phyloP scores from a whole-genome alignment of 78 protist genomes.

The Dictyostelium capitatum region DNA sequence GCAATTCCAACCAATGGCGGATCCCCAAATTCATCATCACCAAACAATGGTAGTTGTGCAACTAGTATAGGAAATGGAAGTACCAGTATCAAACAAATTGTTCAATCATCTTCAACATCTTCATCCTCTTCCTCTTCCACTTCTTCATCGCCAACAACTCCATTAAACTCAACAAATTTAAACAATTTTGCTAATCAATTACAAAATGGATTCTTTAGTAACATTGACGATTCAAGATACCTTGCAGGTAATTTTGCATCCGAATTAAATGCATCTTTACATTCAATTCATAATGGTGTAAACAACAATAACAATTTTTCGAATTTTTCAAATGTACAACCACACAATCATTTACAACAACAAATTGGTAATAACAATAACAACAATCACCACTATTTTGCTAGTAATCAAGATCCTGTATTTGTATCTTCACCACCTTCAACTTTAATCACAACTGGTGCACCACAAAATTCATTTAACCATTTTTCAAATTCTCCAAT shows the following conservation, averaged over 20 bases:
- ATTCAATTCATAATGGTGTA: slow-evolving; percentile 10
- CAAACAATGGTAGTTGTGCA: not conserved
- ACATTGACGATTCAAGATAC: slow-evolving; percentile 11
- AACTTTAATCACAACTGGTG: not conserved
- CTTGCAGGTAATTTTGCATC: not conserved
- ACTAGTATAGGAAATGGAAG: not conserved
- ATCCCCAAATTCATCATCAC: slow-evolving; percentile 2
- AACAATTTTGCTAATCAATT: not conserved
- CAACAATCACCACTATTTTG: slow-evolving; percentile 15
- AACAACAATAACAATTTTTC: not conserved
- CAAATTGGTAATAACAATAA: not conserved
- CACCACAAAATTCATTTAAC: not conserved
- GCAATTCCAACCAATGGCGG: not conserved
- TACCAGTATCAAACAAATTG: not conserved
- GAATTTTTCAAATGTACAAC: slow-evolving; percentile 1
- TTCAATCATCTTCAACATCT: not conserved
- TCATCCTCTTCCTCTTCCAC: not conserved
- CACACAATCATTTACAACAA: not conserved
- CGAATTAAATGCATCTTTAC: slow-evolving; percentile 30
- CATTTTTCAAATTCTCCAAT: slow-evolving; percentile 28
- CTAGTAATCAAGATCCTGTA: slow-evolving; percentile 35
- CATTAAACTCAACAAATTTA: not conserved
- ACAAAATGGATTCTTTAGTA: slow-evolving; percentile 19
- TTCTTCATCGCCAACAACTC: not conserved
- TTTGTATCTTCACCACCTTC: slow-evolving; percentile 22